These are phyloP conservation scores for Gracilariopsis chorda DNA, from an alignment of 23 red algal genomes.

Conservation along the genomic window DNA sequence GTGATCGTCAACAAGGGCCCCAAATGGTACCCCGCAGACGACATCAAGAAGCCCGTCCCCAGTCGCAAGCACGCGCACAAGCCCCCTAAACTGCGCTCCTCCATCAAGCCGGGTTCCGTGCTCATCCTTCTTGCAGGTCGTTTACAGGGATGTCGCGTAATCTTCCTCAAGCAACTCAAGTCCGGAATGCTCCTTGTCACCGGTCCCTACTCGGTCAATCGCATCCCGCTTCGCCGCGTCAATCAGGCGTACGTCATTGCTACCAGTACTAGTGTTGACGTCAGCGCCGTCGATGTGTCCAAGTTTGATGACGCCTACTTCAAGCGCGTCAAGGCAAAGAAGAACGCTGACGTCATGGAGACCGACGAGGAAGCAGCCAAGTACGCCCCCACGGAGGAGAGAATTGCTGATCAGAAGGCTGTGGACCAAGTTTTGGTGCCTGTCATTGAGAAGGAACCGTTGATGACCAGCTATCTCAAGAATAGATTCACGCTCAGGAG, in stretches of 20 bases:
- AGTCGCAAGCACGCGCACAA: conserved; percentile 81
- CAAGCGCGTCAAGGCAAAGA: conserved; percentile 68
- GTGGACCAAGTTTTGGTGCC: conserved; percentile 75
- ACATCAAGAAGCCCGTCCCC: conserved; percentile 73
- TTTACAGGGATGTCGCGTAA: conserved; percentile 80
- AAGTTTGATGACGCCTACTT: conserved; percentile 93
- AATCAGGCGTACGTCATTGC: conserved; percentile 95
- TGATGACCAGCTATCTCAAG: conserved; percentile 79
- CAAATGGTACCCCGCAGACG: conserved; percentile 74
- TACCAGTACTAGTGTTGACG: conserved; percentile 72
- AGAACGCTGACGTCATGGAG: conserved; percentile 41
- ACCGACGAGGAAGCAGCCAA: conserved; percentile 33
- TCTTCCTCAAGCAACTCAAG: conserved; percentile 77
- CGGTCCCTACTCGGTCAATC: conserved; percentile 86
- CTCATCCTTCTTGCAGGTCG: conserved; percentile 82
- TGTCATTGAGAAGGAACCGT: conserved; percentile 65
- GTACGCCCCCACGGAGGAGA: conserved; percentile 57
- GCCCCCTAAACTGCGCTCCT: conserved; percentile 76
- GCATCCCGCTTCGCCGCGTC: conserved; percentile 90
- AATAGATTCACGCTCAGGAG: conserved; percentile 78
- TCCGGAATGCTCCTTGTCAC: conserved; percentile 90
- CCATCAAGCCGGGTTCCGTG: conserved; percentile 81
- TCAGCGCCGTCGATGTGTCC: conserved; percentile 60
- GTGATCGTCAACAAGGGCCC: conserved; percentile 42
- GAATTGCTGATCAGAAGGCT: conserved; percentile 72